A percentile compares a stretch with the other conserved stretches of the same genome.
Conservation (phyloP, 106 monocot species). For the Alisma plantagoaquatica region DNA sequence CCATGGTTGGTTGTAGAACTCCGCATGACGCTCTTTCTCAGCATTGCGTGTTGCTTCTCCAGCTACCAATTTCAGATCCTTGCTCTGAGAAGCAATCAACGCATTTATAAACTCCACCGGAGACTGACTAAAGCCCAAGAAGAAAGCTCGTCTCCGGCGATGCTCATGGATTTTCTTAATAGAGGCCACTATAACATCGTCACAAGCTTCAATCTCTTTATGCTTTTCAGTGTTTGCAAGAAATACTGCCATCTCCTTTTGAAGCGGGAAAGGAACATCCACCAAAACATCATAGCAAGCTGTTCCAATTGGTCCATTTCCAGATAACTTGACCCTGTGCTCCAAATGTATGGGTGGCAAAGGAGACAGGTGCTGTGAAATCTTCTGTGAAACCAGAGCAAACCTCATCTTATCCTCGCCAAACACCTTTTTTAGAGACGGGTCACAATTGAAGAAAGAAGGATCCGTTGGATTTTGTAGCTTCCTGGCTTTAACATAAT, state of each 20-base stretch:
- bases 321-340: constrained; percentile 64
- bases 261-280: constrained; percentile 84
- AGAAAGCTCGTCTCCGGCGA: constrained; percentile 81
- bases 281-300: constrained; percentile 91
- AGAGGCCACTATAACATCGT: constrained; percentile 78
- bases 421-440: constrained; percentile 68
- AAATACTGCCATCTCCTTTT: constrained; percentile 85
- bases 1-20: constrained; percentile 98
- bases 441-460: constrained; percentile 79
- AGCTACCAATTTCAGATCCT: constrained; percentile 78
- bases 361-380: constrained; percentile 72
- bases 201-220: constrained; percentile 91
- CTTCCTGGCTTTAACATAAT: constrained; percentile 93
- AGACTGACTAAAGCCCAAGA: constrained; percentile 93
- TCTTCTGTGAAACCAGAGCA: constrained; percentile 85
- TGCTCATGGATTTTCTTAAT: constrained; percentile 99
- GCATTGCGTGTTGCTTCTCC: constrained; percentile 80
- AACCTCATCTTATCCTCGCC: constrained; percentile 92
- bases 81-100: constrained; percentile 81
- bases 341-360: constrained; percentile 78
- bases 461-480: constrained; percentile 87
- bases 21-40: constrained; percentile 73
- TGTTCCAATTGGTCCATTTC: constrained; percentile 44
- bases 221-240: constrained; percentile 80
- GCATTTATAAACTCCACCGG: constrained; percentile 97